Conservation (phyloP, 140 eudicot genomes). For the Cichorium intybus region DNA sequence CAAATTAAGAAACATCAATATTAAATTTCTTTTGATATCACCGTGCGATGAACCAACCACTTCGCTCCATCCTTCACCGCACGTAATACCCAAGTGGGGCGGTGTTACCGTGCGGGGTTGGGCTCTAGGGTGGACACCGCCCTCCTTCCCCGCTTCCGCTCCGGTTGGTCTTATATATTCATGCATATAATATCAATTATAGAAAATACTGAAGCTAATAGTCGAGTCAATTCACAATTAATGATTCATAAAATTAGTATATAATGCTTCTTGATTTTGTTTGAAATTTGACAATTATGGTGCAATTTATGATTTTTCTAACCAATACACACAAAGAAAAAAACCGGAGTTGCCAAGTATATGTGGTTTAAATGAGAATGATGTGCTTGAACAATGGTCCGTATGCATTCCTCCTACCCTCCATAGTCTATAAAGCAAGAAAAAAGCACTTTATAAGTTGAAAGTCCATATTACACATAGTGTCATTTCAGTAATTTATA, state of each 20-base stretch:
- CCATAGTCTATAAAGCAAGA: constrained; percentile 65
- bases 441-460: constrained; percentile 8
- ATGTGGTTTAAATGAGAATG: constrained; percentile 94
- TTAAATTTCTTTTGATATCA: too few relatives aligned
- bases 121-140: too few relatives aligned
- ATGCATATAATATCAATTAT: background rate
- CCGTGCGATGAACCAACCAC: too few relatives aligned
- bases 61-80: too few relatives aligned
- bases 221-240: constrained; percentile 2
- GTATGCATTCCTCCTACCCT: constrained; percentile 84
- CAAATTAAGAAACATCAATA: too few relatives aligned
- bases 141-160: too few relatives aligned
- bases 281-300: background rate
- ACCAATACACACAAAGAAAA: constrained; percentile 13
- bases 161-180: background rate
- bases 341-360: constrained; percentile 95
- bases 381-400: constrained; percentile 88
- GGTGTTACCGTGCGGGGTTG: too few relatives aligned
- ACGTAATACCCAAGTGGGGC: too few relatives aligned
- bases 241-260: constrained; percentile 4
- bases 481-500: too few relatives aligned
- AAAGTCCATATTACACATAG: too few relatives aligned
- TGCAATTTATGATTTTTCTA: constrained; percentile 3
- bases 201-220: background rate
- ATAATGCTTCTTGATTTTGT: background rate